Conservation (phyloP, 2,329 filamentous ascomycete genomes). For the Phyllosticta ampelicida region DNA sequence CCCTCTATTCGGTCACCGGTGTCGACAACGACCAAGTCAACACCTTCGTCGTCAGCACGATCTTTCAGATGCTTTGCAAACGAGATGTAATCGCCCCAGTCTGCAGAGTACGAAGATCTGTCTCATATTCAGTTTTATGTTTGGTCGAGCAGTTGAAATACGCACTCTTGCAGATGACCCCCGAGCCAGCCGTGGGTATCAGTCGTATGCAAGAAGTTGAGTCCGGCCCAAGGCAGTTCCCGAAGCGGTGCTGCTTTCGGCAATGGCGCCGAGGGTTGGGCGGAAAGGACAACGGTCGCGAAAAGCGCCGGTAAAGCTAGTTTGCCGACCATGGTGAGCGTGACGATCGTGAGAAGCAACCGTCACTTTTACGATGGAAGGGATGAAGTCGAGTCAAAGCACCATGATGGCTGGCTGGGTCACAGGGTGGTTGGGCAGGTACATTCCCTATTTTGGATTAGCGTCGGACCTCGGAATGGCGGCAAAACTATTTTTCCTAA, state of each 20-base stretch:
- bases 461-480: background rate
- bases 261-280: constrained; percentile 70
- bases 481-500: background rate
- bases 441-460: background rate
- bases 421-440: background rate
- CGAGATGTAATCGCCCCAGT: constrained; percentile 97
- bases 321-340: background rate
- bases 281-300: constrained; percentile 25
- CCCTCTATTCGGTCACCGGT: constrained; percentile 90
- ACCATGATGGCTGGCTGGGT: constrained; percentile 4
- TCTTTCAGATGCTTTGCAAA: constrained; percentile 75
- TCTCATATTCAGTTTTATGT: constrained; percentile 11
- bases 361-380: background rate
- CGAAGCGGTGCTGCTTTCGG: constrained; percentile 74
- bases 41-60: constrained; percentile 65
- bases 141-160: background rate
- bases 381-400: background rate
- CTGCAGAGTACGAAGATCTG: constrained; percentile 81
- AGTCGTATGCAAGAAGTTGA: constrained; percentile 92
- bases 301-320: constrained; percentile 1
- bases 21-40: constrained; percentile 85
- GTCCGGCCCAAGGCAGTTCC: constrained; percentile 77
- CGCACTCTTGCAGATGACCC: constrained; percentile 82
- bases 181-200: constrained; percentile 92
- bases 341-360: background rate